These are phyloP conservation scores for Voacanga thouarsii DNA, from an alignment of 257 asterid genomes.

Conservation along the genomic window DNA sequence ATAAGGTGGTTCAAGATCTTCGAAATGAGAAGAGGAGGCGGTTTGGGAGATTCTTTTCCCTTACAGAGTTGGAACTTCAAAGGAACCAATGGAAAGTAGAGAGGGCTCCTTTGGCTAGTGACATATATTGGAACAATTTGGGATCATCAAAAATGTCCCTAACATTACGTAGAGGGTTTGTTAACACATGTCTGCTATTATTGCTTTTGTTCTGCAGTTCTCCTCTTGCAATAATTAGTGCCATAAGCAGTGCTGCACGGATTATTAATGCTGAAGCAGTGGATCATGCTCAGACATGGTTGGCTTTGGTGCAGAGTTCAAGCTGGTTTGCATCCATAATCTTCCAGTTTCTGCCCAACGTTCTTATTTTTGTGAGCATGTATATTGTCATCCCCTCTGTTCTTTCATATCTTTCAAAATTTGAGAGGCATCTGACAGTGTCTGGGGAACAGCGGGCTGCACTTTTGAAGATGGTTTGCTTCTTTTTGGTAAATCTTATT, in stretches of 20 bases:
- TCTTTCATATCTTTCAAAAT: slow-evolving; percentile 89
- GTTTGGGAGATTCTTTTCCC: slow-evolving; percentile 80
- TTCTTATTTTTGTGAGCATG: slow-evolving; percentile 91
- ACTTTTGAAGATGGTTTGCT: slow-evolving; percentile 91
- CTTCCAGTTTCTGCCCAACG: slow-evolving; percentile 95
- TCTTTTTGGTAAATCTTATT: slow-evolving; percentile 93
- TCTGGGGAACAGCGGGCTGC: slow-evolving; percentile 97
- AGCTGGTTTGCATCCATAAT: slow-evolving; percentile 88
- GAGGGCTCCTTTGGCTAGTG: slow-evolving; percentile 95
- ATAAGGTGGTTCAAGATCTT: slow-evolving; percentile 90
- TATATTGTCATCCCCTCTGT: slow-evolving; percentile 83
- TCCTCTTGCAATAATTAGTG: slow-evolving; percentile 87
- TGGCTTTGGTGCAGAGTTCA: slow-evolving; percentile 92
- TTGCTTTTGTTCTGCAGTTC: slow-evolving; percentile 94
- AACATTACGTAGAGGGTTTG: slow-evolving; percentile 69
- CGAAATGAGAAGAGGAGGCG: slow-evolving; percentile 78
- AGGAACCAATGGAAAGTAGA: slow-evolving; percentile 98
- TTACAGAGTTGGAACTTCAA: slow-evolving; percentile 81
- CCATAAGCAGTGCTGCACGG: slow-evolving; percentile 74
- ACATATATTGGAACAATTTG: slow-evolving; percentile 94
- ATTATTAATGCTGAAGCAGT: slow-evolving; percentile 95
- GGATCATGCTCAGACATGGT: slow-evolving; percentile 88
- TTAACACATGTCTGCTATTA: slow-evolving; percentile 73
- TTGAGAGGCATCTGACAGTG: slow-evolving; percentile 89
- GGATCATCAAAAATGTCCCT: slow-evolving; percentile 88